Evolutionary conservation across 148 eudicot genomes (phyloP), one percentile per base, ranked within the genome.

Genomic region (Rhododendron vialii): DNA sequence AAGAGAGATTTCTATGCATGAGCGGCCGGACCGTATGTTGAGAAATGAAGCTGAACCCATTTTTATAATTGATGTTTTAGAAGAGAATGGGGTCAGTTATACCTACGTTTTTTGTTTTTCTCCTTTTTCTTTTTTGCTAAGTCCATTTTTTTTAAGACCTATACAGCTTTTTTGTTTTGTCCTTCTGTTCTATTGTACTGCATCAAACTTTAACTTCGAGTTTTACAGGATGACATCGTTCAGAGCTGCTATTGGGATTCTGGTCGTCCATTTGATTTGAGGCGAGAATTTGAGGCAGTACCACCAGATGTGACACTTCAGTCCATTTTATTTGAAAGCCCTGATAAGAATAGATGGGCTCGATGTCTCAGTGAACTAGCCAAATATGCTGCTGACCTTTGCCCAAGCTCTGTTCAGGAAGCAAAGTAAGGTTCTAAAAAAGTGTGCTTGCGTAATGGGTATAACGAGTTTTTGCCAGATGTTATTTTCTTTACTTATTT

Each of bases 201-300:
- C 79, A 53, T 33, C 78, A 67, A 38, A 81, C 41, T 36, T 45
- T 26, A 47, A 77, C 85, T 53, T 50, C n/a, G 80, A 76, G 51
- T 81, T 88, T 87, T 89, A 88, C 93, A 97, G 99, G 99, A 97
- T 89, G 99, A 97, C 89, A 95, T 97, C 83, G 99, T 97, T 86
- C 99, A 97, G 91, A 95, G 95, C 89, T 95, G 98, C 87, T 95
- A 97, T 81, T 97, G 98, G 98, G 99, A 97, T 89, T 91, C 96
- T 87, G 96, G 93, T 1, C 98, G 99, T 47, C 94, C 99, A 80
- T 95, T 97, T 89, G 99, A 95, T 89, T 86, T 93, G 88, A 97
- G 94, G 89, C 89, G 98, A 87, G 99, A 97, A 90, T 93, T 91
- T 84, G 99, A 97, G 90, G 89, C 92, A 65, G 92, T 97, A 84